These are phyloP conservation scores for Moesziomyces parantarcticus DNA, from an alignment of 1,284 basidiomycete genomes.

Conservation along the genomic window DNA sequence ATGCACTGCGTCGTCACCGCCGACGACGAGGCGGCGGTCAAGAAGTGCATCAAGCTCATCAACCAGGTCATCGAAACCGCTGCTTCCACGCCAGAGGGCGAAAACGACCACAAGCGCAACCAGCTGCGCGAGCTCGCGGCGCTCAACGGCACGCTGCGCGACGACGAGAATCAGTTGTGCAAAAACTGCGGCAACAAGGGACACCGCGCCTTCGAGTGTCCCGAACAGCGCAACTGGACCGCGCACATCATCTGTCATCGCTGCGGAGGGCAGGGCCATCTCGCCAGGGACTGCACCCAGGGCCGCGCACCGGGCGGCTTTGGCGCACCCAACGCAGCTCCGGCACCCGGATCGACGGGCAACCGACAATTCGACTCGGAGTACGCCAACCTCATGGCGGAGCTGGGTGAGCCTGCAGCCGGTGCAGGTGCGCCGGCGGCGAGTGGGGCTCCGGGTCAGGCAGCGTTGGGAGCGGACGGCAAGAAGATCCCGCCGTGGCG, in stretches of 20 bases:
- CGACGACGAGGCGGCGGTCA: slow-evolving; percentile 91
- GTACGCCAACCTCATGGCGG: slow-evolving; percentile 96
- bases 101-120: slow-evolving; percentile 99
- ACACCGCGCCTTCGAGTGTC: slow-evolving; percentile 68
- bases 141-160: slow-evolving; percentile 96
- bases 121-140: slow-evolving; percentile 97
- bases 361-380: slow-evolving; percentile 84
- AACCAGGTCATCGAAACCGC: slow-evolving; percentile 99
- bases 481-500: slow-evolving; percentile 67
- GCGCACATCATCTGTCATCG: slow-evolving; percentile 66
- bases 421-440: slow-evolving; percentile 48
- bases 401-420: slow-evolving; percentile 85
- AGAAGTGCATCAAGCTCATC: slow-evolving; percentile 89
- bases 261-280: slow-evolving; percentile 65
- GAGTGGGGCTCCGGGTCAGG: slow-evolving; percentile 12
- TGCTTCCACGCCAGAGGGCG: slow-evolving; percentile 96
- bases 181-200: slow-evolving; percentile 96
- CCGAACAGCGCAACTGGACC: slow-evolving; percentile 64
- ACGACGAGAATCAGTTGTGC: slow-evolving; percentile 99
- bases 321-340: slow-evolving; percentile 69
- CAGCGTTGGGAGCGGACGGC: slow-evolving; percentile 53
- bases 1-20: slow-evolving; percentile 96
- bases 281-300: slow-evolving; percentile 64
- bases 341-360: slow-evolving; percentile 44
- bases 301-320: slow-evolving; percentile 73